These are phyloP conservation scores for Patellaria atrata DNA, from an alignment of 495 filamentous ascomycete genomes.

Conservation along the genomic window DNA sequence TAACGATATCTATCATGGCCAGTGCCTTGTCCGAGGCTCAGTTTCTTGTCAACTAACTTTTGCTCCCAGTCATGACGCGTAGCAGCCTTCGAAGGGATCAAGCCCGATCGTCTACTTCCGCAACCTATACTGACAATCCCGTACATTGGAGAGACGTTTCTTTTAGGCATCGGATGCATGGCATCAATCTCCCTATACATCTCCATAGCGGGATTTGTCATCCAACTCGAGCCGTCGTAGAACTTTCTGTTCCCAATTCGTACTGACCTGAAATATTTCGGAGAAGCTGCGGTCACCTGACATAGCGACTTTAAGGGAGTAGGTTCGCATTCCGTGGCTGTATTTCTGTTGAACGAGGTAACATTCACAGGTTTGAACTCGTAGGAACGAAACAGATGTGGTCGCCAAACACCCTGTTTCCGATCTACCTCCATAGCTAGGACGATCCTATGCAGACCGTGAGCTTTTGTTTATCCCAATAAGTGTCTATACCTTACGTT, in stretches of 20 bases:
- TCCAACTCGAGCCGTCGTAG: constrained; percentile 2
- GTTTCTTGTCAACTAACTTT: neutral
- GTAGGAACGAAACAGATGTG: constrained; percentile 1
- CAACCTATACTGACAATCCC: constrained; percentile 1
- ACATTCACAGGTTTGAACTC: neutral
- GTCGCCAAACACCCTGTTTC: neutral
- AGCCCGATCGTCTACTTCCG: neutral
- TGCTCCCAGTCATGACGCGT: constrained; percentile 1
- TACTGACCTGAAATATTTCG: neutral
- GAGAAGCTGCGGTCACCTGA: neutral
- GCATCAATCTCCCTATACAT: neutral
- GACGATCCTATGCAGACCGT: neutral
- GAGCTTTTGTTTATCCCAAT: neutral
- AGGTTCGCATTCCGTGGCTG: neutral
- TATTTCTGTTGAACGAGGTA: constrained; percentile 1
- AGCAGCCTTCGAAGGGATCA: neutral
- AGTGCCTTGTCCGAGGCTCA: no score
- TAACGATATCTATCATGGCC: no score
- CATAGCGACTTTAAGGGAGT: neutral
- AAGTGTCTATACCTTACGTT: neutral
- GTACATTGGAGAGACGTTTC: neutral
- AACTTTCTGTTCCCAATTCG: constrained; percentile 1
- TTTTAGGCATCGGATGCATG: neutral
- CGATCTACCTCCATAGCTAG: neutral
- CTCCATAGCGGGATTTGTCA: constrained; percentile 1